Evolutionary conservation across 2,329 filamentous ascomycete species (phyloP), one percentile per base, ranked within the genome.

Genomic region (Calonectria hawksworthii): DNA sequence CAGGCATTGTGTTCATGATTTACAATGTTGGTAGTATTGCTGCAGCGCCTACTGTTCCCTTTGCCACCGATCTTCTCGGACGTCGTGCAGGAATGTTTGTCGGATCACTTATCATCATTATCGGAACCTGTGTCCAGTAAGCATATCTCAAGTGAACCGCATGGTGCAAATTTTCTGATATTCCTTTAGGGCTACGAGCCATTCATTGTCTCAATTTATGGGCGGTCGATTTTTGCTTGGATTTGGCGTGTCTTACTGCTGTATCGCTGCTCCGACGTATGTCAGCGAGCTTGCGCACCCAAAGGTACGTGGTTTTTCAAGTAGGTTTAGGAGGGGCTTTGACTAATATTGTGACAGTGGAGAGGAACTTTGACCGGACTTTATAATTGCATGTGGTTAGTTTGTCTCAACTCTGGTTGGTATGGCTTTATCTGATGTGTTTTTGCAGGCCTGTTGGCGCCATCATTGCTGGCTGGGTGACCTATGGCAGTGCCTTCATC

Each of bases 191-290:
- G 84, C 86, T 2, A 82, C 81, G 7, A 82, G 79, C 38, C 83
- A 86, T 52, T 80, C 74, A 0, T 61, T 80, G 56, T 51, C 80
- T 18, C 86, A 86, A 61, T 86, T 88, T n/a, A 83, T 88, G 50
- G 86, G 86, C 9, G 90, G 89, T 3, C 87, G 90, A 30, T 91
- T 92, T 76, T 81, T 92, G 5, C 87, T 92, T 0, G 90, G 90
- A 23, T 91, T 92, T 68, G 86, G 86, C 21, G 85, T 87, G 8
- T 84, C 85, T 16, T 86, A 86, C 67, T 84, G 84, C 28, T 85
- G 83, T 0, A 85, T 85, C 1, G 83, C 84, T 6, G 85, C 85
- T 6, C 85, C 85, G 2, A 85, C 83, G 0, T 87, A 86, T 63
- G 85, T 86, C 8, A 81, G 85, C 13, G 90, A 91, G 79, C 85